A percentile compares a stretch with the other conserved stretches of the same genome.
These are phyloP conservation scores for Miscanthus lutarioriparius DNA, from an alignment of 176 grass and related monocot species.

Conservation along the genomic window DNA sequence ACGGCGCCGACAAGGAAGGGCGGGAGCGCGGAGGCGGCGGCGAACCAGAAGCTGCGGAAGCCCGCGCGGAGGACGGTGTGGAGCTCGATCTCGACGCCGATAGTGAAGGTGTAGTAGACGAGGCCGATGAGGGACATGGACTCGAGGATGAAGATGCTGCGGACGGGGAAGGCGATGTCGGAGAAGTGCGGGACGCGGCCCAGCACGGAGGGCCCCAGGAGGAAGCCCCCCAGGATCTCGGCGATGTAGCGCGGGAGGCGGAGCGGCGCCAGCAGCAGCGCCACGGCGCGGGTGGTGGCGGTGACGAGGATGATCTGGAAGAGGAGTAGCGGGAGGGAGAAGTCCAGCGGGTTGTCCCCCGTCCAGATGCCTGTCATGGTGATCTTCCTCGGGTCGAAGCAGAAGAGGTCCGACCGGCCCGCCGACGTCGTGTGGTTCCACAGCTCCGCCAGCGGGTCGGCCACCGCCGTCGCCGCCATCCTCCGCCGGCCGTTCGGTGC, in stretches of 20 bases:
- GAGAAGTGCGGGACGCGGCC: slow-evolving; percentile 48
- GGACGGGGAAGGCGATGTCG: slow-evolving; percentile 45
- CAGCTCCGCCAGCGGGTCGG: neutral
- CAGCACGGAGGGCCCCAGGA: slow-evolving; percentile 65
- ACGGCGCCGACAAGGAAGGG: slow-evolving; percentile 50
- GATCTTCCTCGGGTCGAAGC: slow-evolving; percentile 37
- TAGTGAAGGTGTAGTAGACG: slow-evolving; percentile 65
- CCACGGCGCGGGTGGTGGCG: slow-evolving; percentile 39
- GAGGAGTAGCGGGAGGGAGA: slow-evolving; percentile 61
- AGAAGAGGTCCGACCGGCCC: neutral
- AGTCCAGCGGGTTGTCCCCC: slow-evolving; percentile 54
- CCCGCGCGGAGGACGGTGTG: slow-evolving; percentile 36
- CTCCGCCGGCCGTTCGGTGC: too few relatives aligned
- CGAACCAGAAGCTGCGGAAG: slow-evolving; percentile 47
- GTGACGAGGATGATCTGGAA: slow-evolving; percentile 71
- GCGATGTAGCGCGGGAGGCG: slow-evolving; percentile 63
- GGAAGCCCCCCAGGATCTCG: slow-evolving; percentile 54
- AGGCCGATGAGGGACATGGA: slow-evolving; percentile 69
- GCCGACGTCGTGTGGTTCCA: slow-evolving; percentile 10
- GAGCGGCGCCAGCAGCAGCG: slow-evolving; percentile 57
- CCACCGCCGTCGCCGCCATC: slow-evolving; percentile 2
- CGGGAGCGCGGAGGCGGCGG: slow-evolving; percentile 45
- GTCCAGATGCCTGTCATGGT: slow-evolving; percentile 58
- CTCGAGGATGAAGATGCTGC: slow-evolving; percentile 67
- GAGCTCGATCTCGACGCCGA: slow-evolving; percentile 71